Base-by-base conservation (phyloP, 805 yeast species). In the Monosporozyma servazzii region DNA sequence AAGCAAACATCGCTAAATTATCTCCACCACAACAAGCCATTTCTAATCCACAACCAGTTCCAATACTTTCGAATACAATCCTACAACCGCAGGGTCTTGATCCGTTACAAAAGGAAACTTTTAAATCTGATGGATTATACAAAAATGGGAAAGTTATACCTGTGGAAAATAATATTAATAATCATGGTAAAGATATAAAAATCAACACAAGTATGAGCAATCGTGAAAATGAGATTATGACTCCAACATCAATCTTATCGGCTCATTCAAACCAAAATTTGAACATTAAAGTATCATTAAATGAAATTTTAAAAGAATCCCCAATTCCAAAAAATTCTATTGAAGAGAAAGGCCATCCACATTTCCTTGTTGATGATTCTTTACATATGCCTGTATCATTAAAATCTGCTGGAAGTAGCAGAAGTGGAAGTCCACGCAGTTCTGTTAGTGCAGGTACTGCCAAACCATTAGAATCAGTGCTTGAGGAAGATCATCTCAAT, bases 291-390 rank as follows among this genome's bases (percentile, higher is more conserved):
- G 20, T 30, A 18, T 44, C 47, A 9, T 31, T 48, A 18, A 30
- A 43, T 25, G 47, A 21, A 20, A 33, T 47, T 8, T 17, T 33
- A 27, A 47, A 37, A 17, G 49, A 47, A 21, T 21, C 44, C 21
- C 21, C 21, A 13, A 41, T 21, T 10, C 43, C 43, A 39, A 39
- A 13, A 40, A 15, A 10, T 18, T 27, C 39, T 3, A 15, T 30
- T 11, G 37, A 30, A 30, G 3, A 13, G 17, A 18, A 27, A 17
- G 48, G 45, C 10, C 52, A 49, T 46, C 89, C 93, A 0, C 95
- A 86, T 67, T 86, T 86, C 63, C 77, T 75, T 21, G 68, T 56
- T 8, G 64, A 60, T 45, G 61, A 62, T 48, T 51, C 54, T 11
- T 49, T 61, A 29, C 65, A 61, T 47, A 56, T 58, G 1, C 60